These are phyloP conservation scores for Lachnellula occidentalis DNA, from an alignment of 2,329 filamentous ascomycete genomes.

Conservation along the genomic window DNA sequence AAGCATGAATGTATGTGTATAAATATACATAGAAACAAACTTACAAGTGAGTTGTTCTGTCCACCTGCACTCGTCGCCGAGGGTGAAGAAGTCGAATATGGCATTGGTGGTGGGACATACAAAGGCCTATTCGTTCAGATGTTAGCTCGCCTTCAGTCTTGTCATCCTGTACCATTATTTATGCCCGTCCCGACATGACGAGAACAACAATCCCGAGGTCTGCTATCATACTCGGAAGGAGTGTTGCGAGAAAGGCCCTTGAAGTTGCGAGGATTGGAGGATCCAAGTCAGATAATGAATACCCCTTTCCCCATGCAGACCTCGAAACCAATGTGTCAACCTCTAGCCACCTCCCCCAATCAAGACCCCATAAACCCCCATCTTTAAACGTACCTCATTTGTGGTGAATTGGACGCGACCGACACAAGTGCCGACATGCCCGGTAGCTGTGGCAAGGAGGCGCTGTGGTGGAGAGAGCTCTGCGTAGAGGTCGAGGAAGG, in stretches of 20 bases:
- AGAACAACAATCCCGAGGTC: conserved; percentile 17
- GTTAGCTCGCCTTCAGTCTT: conserved; percentile 18
- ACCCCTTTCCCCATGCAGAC: conserved; percentile 7
- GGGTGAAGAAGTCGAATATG: conserved; percentile 57
- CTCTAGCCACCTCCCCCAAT: conserved; percentile 11
- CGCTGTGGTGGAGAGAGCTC: conserved; percentile 38
- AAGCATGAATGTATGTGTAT: neutral
- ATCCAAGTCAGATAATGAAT: neutral
- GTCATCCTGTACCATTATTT: conserved; percentile 1
- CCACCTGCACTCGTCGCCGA: conserved; percentile 57
- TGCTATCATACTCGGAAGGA: too few relatives aligned
- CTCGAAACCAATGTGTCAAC: neutral
- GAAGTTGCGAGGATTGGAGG: neutral
- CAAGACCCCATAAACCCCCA: conserved; percentile 2
- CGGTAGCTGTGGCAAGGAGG: conserved; percentile 40
- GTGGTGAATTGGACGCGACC: conserved; percentile 43
- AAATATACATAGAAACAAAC: conserved; percentile 24
- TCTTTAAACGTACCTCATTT: conserved; percentile 41
- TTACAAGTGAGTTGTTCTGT: conserved; percentile 54
- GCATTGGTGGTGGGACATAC: conserved; percentile 35
- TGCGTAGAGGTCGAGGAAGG: conserved; percentile 48
- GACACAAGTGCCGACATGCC: conserved; percentile 55
- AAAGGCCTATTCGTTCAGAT: conserved; percentile 22
- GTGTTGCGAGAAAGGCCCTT: neutral
- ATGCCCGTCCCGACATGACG: conserved; percentile 12